phyloP scores from a whole-genome alignment of 2,329 filamentous ascomycete genomes.

The Monosporascus sp. region DNA sequence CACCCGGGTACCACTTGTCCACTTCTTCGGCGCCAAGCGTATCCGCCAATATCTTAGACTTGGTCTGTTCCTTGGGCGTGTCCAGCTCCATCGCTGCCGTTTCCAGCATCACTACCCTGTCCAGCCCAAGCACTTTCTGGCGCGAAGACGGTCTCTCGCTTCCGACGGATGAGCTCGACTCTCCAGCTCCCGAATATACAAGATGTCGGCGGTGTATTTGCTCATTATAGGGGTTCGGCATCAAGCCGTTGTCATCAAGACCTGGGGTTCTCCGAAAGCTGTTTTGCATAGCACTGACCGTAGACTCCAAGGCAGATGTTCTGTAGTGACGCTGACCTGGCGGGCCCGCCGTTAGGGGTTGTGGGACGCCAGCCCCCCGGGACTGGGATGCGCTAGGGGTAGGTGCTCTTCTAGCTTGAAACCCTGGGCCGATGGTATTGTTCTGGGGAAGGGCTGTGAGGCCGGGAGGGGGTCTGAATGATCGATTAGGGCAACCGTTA shows the following conservation, averaged over 20 bases:
- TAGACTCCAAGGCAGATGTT: conserved; percentile 37
- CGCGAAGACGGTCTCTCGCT: conserved; percentile 7
- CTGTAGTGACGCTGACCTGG: conserved; percentile 48
- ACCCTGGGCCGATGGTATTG: conserved; percentile 2
- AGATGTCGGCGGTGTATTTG: conserved; percentile 1
- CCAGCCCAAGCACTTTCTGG: neutral
- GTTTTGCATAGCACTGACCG: conserved; percentile 29
- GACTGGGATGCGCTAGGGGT: conserved; percentile 20
- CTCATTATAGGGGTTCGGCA: conserved; percentile 9
- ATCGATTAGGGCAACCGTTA: conserved; percentile 1
- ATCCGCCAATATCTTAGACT: conserved; percentile 21
- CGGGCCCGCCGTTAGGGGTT: conserved; percentile 49
- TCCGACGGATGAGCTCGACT: conserved; percentile 5
- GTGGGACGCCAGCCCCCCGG: conserved; percentile 38
- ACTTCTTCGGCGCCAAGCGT: conserved; percentile 24
- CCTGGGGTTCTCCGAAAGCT: conserved; percentile 19
- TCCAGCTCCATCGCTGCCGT: neutral
- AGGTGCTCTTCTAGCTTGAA: conserved; percentile 9
- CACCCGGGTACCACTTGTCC: conserved; percentile 24
- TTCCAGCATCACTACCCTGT: neutral
- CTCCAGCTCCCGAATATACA: conserved; percentile 6
- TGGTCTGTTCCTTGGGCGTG: conserved; percentile 1
- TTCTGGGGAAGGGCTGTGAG: neutral
- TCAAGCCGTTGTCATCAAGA: conserved; percentile 8
- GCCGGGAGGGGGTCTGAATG: conserved; percentile 2